Conservation (phyloP, 2,329 filamentous ascomycete genomes). For the Xylariales sp. region DNA sequence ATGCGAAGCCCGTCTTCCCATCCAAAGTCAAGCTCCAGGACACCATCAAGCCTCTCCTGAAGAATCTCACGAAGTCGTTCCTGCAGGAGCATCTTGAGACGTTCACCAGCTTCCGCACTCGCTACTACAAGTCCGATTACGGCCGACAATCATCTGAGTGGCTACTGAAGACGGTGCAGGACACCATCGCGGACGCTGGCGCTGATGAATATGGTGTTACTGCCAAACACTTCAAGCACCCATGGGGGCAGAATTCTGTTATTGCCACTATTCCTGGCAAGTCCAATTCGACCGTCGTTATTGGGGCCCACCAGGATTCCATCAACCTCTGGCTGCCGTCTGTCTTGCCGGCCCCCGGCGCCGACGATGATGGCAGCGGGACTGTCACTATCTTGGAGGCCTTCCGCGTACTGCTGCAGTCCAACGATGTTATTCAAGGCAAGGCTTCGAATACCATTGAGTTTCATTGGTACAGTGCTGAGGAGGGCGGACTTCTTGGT, state of each 20-base stretch:
- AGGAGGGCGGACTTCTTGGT: slow-evolving; percentile 63
- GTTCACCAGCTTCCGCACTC: slow-evolving; percentile 74
- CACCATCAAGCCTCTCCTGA: slow-evolving; percentile 62
- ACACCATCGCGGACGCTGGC: slow-evolving; percentile 66
- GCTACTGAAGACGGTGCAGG: slow-evolving; percentile 71
- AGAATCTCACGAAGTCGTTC: slow-evolving; percentile 66
- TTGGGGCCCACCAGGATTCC: slow-evolving; percentile 91
- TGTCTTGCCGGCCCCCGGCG: slow-evolving; percentile 78
- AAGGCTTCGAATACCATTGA: slow-evolving; percentile 82
- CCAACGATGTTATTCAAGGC: slow-evolving; percentile 64
- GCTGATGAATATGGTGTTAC: slow-evolving; percentile 62
- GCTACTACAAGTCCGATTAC: slow-evolving; percentile 75
- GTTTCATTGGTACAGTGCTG: slow-evolving; percentile 87
- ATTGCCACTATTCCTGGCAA: slow-evolving; percentile 88
- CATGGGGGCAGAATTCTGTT: slow-evolving; percentile 86
- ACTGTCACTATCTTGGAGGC: slow-evolving; percentile 94
- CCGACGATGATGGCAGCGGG: slow-evolving; percentile 92
- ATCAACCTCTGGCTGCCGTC: slow-evolving; percentile 90
- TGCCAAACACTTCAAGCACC: slow-evolving; percentile 71
- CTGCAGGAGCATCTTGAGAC: slow-evolving; percentile 76
- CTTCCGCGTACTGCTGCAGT: slow-evolving; percentile 72
- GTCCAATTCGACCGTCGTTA: slow-evolving; percentile 77
- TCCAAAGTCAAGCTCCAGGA: slow-evolving; percentile 59
- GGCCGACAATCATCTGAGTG: slow-evolving; percentile 84
- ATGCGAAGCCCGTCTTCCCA: slow-evolving; percentile 58